A percentile compares a stretch with the other conserved stretches of the same genome.
phyloP scores from a whole-genome alignment of 2,329 filamentous ascomycete genomes.

The Lachnellula cervina region DNA sequence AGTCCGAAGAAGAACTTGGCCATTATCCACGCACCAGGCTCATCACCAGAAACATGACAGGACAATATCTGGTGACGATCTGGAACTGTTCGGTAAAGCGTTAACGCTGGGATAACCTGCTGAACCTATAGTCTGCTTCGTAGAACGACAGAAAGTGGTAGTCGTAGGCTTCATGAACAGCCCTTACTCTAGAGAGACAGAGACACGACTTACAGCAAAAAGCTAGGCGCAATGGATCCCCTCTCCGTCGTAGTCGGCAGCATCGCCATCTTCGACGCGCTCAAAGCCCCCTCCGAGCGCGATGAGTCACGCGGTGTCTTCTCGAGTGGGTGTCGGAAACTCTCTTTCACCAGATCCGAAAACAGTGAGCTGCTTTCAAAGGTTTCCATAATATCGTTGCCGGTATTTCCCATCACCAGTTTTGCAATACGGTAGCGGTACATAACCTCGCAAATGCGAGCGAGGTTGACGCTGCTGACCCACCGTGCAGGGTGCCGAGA shows the following conservation, averaged over 20 bases:
- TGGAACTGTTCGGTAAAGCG: not conserved
- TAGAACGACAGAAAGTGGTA: not conserved
- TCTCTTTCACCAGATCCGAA: not conserved
- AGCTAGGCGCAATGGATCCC: no score
- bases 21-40: no score
- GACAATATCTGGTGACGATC: not conserved
- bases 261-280: no score
- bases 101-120: not conserved
- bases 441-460: not conserved
- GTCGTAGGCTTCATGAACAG: no score
- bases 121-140: not conserved
- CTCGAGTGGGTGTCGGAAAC: not conserved
- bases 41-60: no score
- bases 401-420: not conserved
- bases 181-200: no score
- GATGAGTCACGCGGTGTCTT: no score
- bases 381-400: not conserved
- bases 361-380: not conserved
- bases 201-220: no score
- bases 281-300: no score
- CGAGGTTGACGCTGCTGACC: not conserved
- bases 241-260: no score
- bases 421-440: not conserved
- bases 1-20: no score
- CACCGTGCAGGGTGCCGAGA: not conserved